Percentiles rank a stretch among this genome's conserved stretches.
Evolutionary conservation across 73 alveolate species (phyloP).

Genomic region (Paramecium pentaurelia): DNA sequence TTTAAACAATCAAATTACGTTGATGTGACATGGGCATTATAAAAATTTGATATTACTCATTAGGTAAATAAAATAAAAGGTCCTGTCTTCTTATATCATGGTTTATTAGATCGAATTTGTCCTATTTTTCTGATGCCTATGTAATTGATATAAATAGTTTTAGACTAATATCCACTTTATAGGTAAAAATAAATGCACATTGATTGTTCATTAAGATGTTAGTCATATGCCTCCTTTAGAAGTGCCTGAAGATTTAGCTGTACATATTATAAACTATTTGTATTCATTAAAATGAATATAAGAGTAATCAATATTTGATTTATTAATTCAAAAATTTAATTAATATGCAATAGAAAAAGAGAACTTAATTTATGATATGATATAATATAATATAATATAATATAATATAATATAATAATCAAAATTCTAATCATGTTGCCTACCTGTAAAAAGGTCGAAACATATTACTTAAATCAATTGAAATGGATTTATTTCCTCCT

Average conservation of each 20-base stretch:
- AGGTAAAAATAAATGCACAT: neutral
- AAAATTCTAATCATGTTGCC: neutral
- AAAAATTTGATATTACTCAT: neutral
- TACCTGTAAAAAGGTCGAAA: neutral
- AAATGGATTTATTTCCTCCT: neutral
- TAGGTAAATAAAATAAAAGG: neutral
- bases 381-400: neutral
- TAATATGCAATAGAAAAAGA: neutral
- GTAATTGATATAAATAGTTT: neutral
- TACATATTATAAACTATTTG: neutral
- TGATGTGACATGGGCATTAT: neutral
- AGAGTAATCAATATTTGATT: too few species aligned
- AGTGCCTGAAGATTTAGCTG: slow-evolving; percentile 5
- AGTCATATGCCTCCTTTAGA: slow-evolving; percentile 29
- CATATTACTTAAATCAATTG: neutral
- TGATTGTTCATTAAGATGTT: neutral
- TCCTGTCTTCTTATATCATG: slow-evolving; percentile 22
- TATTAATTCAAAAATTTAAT: too few species aligned
- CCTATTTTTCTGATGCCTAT: neutral
- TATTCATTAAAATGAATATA: neutral
- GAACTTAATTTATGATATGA: neutral
- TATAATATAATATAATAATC: neutral
- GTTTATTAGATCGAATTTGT: neutral
- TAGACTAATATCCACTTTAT: neutral
- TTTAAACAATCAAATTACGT: neutral